phyloP scores from a whole-genome alignment of 2,329 filamentous ascomycete genomes.

The Pseudocercospora musae region DNA sequence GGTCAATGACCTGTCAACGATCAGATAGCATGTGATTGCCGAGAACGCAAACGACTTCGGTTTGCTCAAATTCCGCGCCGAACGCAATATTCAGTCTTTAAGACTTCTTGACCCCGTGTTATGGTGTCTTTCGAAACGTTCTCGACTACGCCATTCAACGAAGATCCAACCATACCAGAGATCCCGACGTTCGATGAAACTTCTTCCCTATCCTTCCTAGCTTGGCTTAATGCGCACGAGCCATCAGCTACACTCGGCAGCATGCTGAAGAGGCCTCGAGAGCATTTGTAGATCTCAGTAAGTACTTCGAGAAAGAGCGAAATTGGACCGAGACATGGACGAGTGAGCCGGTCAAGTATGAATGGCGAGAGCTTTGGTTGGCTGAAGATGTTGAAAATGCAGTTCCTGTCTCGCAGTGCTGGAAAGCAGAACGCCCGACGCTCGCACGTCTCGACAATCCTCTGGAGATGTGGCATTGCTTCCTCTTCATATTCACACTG shows the following conservation, averaged over 20 bases:
- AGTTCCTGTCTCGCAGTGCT: conserved; percentile 43
- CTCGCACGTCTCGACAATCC: conserved; percentile 47
- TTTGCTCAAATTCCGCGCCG: conserved; percentile 43
- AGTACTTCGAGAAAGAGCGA: conserved; percentile 42
- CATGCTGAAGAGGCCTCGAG: conserved; percentile 42
- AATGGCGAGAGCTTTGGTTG: conserved; percentile 48
- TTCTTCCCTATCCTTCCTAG: conserved; percentile 38
- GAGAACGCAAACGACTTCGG: conserved; percentile 45
- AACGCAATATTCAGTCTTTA: conserved; percentile 43
- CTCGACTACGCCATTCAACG: conserved; percentile 39
- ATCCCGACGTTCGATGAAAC: conserved; percentile 38
- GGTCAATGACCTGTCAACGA: conserved; percentile 43
- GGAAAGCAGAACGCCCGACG: conserved; percentile 45
- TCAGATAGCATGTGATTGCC: conserved; percentile 44
- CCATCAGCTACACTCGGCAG: conserved; percentile 37
- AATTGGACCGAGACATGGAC: conserved; percentile 49
- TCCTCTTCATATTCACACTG: conserved; percentile 9
- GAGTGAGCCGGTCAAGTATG: conserved; percentile 46
- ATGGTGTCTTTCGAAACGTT: conserved; percentile 44
- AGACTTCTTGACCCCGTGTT: conserved; percentile 43
- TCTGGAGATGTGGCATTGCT: conserved; percentile 47
- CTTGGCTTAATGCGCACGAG: conserved; percentile 40
- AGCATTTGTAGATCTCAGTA: conserved; percentile 43
- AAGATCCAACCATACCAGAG: conserved; percentile 33
- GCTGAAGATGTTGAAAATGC: conserved; percentile 43